Conservation (phyloP, 441 rosid species). For the Erodium chrysanthum region DNA sequence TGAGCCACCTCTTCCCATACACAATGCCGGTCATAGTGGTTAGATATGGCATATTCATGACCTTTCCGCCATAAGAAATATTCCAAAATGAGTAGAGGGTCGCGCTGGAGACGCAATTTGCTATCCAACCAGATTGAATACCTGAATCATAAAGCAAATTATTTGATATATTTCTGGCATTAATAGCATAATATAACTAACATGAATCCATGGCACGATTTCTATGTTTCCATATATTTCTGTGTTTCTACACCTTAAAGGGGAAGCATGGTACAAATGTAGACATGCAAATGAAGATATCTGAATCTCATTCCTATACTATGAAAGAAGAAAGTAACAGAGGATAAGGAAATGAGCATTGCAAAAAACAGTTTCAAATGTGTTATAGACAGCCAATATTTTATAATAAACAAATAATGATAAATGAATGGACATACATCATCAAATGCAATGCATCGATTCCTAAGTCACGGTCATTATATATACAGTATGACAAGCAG, state of each 20-base stretch:
- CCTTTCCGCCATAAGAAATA: constrained; percentile 96
- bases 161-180: neutral
- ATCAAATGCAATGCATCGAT: no score
- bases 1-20: constrained; percentile 88
- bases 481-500: neutral
- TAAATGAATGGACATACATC: no score
- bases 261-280: neutral
- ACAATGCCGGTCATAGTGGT: constrained; percentile 85
- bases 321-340: neutral
- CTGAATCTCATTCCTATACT: neutral
- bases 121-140: constrained; percentile 98
- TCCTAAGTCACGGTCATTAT: no score
- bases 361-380: neutral
- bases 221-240: neutral
- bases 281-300: neutral
- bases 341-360: neutral
- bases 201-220: neutral
- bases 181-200: neutral
- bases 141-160: constrained; percentile 28
- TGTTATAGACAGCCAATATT: neutral
- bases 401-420: no score
- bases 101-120: constrained; percentile 83
- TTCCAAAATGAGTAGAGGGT: constrained; percentile 73
- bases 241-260: neutral
- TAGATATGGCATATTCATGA: constrained; percentile 82